Evolutionary conservation across 2,329 filamentous ascomycete species (phyloP).

Genomic region (Fusarium tricinctum): DNA sequence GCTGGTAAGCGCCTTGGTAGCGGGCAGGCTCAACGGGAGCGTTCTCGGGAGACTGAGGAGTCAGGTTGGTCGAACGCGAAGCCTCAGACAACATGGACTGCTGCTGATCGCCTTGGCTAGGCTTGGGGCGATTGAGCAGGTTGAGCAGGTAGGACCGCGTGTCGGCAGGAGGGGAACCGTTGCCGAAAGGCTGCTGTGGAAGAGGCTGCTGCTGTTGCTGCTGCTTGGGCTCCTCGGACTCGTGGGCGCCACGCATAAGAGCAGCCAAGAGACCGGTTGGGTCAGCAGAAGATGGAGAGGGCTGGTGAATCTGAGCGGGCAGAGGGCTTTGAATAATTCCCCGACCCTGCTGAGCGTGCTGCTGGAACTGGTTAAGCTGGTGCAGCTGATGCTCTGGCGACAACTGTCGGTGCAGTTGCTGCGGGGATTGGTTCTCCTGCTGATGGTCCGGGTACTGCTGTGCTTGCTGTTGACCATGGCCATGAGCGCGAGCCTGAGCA

Average conservation of each 20-base stretch:
- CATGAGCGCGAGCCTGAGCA: conserved; percentile 43
- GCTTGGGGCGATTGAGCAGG: conserved; percentile 84
- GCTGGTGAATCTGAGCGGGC: conserved; percentile 66
- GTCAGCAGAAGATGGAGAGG: conserved; percentile 68
- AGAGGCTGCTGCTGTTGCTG: conserved; percentile 44
- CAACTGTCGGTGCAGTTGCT: conserved; percentile 43
- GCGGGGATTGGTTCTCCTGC: conserved; percentile 36
- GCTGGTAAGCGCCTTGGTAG: conserved; percentile 52
- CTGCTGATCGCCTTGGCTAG: conserved; percentile 68
- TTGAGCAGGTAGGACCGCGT: conserved; percentile 89
- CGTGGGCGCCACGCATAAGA: conserved; percentile 69
- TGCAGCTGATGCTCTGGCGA: conserved; percentile 49
- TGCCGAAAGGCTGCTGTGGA: conserved; percentile 58
- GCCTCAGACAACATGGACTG: conserved; percentile 57
- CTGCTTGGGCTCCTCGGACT: conserved; percentile 51
- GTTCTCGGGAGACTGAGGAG: conserved; percentile 60
- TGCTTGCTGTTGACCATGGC: conserved; percentile 33
- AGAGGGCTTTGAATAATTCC: conserved; percentile 46
- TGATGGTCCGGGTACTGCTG: conserved; percentile 39
- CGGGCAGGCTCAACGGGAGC: conserved; percentile 48
- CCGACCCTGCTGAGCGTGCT: conserved; percentile 46
- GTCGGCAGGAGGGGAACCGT: conserved; percentile 71
- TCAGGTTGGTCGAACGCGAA: conserved; percentile 60
- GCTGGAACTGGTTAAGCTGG: conserved; percentile 49
- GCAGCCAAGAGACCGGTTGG: conserved; percentile 71